A percentile compares a stretch with the other conserved stretches of the same genome.
Conservation (phyloP, 2,329 filamentous ascomycete species). For the Hymenoscyphus repandus region DNA sequence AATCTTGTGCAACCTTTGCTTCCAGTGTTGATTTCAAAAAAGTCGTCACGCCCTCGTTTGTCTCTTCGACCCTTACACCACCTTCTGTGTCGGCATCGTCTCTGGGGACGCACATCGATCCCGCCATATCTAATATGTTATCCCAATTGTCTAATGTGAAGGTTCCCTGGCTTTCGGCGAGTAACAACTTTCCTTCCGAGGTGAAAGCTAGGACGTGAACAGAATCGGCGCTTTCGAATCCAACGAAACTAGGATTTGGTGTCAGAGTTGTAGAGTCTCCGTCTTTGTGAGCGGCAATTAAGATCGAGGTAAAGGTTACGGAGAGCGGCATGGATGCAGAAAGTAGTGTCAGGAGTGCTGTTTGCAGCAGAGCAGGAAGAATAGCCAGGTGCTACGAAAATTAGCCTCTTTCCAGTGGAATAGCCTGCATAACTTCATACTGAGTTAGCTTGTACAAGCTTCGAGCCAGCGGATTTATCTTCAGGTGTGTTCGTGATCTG, state of each 20-base stretch:
- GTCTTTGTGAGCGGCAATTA: slow-evolving; percentile 52
- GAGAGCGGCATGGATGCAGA: slow-evolving; percentile 78
- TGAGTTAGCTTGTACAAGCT: slow-evolving; percentile 53
- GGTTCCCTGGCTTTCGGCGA: slow-evolving; percentile 75
- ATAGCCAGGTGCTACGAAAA: slow-evolving; percentile 63
- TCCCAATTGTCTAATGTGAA: slow-evolving; percentile 78
- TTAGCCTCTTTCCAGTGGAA: slow-evolving; percentile 10
- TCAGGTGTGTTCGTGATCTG: slow-evolving; percentile 67
- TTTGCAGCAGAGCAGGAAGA: slow-evolving; percentile 77
- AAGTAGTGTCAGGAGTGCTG: slow-evolving; percentile 70
- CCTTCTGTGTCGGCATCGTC: slow-evolving; percentile 25
- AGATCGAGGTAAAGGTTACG: slow-evolving; percentile 61
- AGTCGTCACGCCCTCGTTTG: slow-evolving; percentile 43
- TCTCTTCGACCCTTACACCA: slow-evolving; percentile 38
- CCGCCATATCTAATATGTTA: slow-evolving; percentile 58
- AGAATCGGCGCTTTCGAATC: slow-evolving; percentile 60
- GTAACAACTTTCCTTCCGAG: slow-evolving; percentile 64
- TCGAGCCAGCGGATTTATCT: slow-evolving; percentile 58
- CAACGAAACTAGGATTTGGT: slow-evolving; percentile 56
- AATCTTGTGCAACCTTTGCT: slow-evolving; percentile 46
- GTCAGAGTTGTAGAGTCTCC: slow-evolving; percentile 40
- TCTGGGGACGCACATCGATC: slow-evolving; percentile 56
- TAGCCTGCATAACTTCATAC: slow-evolving; percentile 36
- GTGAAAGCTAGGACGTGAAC: slow-evolving; percentile 81
- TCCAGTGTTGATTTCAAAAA: slow-evolving; percentile 60